Evolutionary conservation across 768 basidiomycete species (phyloP), one percentile per base, ranked within the genome.

Genomic region (Leccinum barrowsii): DNA sequence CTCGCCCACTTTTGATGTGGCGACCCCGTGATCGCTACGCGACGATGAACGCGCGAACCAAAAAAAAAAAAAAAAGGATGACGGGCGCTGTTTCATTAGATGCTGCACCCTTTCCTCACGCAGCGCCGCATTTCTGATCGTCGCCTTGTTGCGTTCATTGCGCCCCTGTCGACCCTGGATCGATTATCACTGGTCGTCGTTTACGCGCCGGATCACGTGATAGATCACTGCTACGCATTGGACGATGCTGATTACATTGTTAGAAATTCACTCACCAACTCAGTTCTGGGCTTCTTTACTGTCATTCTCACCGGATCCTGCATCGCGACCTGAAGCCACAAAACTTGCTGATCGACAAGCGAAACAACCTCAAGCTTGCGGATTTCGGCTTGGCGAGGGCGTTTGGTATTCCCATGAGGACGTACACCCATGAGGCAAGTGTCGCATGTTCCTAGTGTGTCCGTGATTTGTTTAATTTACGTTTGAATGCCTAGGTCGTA

Each of bases 261-360:
- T 74, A 98, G 96, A 94, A 92, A 91, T 97, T 98, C 78, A 94
- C 94, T 53, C 86, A 89, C 70, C 96, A 99, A 73, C 83, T 99
- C 61, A 86, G 85, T 63, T 88, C 90, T 52, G 97, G 97, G 5
- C 79, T 99, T 24, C 81, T 94, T 61, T 97, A 94, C 74, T 95
- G 95, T 74, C 96, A 98, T 70, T 87, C 94, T 6, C 94, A 95
- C 67, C 85, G 95, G 22, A 94, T 98, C 65, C 83, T 98, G n/a
- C 95, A 98, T 69, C 87, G 96, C 51, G 96, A 98, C 74, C 81
- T 98, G 64, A 98, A 96, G 74, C 94, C 94, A 1, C 95, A 98
- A 76, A 98, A 98, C 74, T 77, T 98, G 56, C 82, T 98, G 59
- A 97, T 98, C 71, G 88, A 94, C 77, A 87, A 85, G 63, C 76